These are phyloP conservation scores for Metschnikowia gruessii DNA, from an alignment of 805 yeast species.

Conservation along the genomic window DNA sequence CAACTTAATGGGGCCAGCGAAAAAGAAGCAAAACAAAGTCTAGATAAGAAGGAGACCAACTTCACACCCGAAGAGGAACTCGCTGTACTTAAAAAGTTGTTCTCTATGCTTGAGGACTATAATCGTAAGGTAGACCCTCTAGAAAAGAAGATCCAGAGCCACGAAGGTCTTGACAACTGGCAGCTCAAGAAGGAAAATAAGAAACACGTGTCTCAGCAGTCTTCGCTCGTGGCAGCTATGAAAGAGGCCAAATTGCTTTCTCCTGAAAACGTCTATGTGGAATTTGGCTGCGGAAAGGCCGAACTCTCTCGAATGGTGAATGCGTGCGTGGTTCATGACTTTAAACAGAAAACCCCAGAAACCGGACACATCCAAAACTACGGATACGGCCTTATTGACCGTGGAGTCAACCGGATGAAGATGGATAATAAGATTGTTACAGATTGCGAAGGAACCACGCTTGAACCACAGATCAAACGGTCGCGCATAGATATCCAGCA, in stretches of 20 bases:
- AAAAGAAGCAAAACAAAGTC: neutral
- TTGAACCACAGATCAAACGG: slow-evolving; percentile 42
- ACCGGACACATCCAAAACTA: slow-evolving; percentile 12
- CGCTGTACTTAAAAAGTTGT: neutral
- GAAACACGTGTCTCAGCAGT: slow-evolving; percentile 82
- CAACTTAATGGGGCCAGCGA: neutral
- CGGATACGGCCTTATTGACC: slow-evolving; percentile 64
- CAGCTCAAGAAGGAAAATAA: slow-evolving; percentile 50
- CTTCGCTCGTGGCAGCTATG: slow-evolving; percentile 72
- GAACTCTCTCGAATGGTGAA: slow-evolving; percentile 70
- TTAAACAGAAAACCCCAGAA: neutral
- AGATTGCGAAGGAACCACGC: slow-evolving; percentile 41
- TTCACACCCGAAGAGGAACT: neutral
- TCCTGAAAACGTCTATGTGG: slow-evolving; percentile 46
- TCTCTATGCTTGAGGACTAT: slow-evolving; percentile 6
- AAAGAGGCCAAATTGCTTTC: slow-evolving; percentile 40
- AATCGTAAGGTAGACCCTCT: slow-evolving; percentile 19
- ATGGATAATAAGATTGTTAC: slow-evolving; percentile 63
- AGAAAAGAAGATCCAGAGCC: slow-evolving; percentile 18
- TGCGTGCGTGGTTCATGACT: slow-evolving; percentile 30
- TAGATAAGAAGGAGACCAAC: neutral
- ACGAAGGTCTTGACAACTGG: slow-evolving; percentile 37
- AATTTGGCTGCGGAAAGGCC: slow-evolving; percentile 91
- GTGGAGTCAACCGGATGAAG: slow-evolving; percentile 76
- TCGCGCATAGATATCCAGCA: slow-evolving; percentile 80